These are phyloP conservation scores for Albophoma yamanashiensis DNA, from an alignment of 2,329 filamentous ascomycete species.

Conservation along the genomic window DNA sequence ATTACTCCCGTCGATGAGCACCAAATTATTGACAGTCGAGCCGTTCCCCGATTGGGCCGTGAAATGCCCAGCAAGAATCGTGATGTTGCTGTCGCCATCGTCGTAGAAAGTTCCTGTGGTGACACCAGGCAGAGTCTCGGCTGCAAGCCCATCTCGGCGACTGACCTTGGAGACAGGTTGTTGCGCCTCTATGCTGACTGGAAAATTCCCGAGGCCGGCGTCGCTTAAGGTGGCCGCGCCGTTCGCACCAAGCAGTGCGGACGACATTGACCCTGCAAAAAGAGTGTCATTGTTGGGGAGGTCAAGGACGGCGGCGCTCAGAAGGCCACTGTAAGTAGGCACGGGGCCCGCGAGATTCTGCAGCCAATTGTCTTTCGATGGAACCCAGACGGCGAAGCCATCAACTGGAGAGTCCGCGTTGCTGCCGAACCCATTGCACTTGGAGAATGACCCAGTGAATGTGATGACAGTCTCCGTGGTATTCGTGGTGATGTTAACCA, in stretches of 20 bases:
- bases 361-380: conserved; percentile 77
- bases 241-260: conserved; percentile 60
- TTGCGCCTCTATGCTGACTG: conserved; percentile 40
- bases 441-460: conserved; percentile 69
- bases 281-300: conserved; percentile 53
- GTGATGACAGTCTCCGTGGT: conserved; percentile 64
- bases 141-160: conserved; percentile 35
- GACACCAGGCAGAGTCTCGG: conserved; percentile 51
- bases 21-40: conserved; percentile 65
- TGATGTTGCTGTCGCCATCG: conserved; percentile 62
- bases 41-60: conserved; percentile 57
- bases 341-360: conserved; percentile 60
- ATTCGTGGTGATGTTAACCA: conserved; percentile 63
- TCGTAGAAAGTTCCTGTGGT: conserved; percentile 70
- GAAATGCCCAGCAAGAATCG: conserved; percentile 83
- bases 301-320: conserved; percentile 59
- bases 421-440: conserved; percentile 57
- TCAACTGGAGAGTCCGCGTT: conserved; percentile 50
- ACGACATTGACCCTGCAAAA: conserved; percentile 75
- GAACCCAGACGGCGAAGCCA: conserved; percentile 88
- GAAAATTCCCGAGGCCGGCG: conserved; percentile 41
- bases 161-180: conserved; percentile 20
- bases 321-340: conserved; percentile 58
- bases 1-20: conserved; percentile 70
- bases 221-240: conserved; percentile 59